Conservation (phyloP, 306 rosid species). For the Spatholobus suberectus region DNA sequence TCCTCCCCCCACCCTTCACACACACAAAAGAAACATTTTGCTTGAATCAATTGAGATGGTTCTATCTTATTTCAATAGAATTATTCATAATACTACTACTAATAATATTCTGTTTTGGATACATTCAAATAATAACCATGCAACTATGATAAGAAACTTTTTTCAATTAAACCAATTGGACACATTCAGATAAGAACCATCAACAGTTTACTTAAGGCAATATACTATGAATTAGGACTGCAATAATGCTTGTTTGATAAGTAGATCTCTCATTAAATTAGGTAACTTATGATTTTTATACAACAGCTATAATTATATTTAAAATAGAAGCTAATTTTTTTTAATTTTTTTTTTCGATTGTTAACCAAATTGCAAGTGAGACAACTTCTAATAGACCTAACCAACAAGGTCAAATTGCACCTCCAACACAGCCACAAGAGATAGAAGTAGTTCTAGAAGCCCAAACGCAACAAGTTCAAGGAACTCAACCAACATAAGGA, state of each 20-base stretch:
- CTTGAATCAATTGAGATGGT: constrained; percentile 11
- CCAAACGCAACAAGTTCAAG: too few species aligned
- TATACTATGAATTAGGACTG: not conserved
- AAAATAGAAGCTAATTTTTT: too few species aligned
- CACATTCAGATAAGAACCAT: constrained; percentile 13
- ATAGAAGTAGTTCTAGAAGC: too few species aligned
- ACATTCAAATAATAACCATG: constrained; percentile 25
- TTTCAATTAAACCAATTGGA: constrained; percentile 27
- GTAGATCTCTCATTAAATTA: constrained; percentile 12
- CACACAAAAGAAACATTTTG: not conserved
- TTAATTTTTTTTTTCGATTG: too few species aligned
- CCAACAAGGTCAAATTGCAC: too few species aligned
- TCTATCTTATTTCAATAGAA: not conserved
- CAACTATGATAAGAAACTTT: constrained; percentile 20
- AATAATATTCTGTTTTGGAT: not conserved
- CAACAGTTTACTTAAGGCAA: constrained; percentile 17
- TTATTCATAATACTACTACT: too few species aligned
- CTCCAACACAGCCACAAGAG: too few species aligned
- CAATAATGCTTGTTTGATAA: constrained; percentile 36
- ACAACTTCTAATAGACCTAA: too few species aligned
- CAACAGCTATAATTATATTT: too few species aligned
- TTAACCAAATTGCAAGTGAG: too few species aligned
- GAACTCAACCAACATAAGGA: too few species aligned
- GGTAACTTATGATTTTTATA: too few species aligned
- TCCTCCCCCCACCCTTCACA: not conserved